These are phyloP conservation scores for Coleophoma eucalyptorum DNA, from an alignment of 2,329 filamentous ascomycete genomes.

Conservation along the genomic window DNA sequence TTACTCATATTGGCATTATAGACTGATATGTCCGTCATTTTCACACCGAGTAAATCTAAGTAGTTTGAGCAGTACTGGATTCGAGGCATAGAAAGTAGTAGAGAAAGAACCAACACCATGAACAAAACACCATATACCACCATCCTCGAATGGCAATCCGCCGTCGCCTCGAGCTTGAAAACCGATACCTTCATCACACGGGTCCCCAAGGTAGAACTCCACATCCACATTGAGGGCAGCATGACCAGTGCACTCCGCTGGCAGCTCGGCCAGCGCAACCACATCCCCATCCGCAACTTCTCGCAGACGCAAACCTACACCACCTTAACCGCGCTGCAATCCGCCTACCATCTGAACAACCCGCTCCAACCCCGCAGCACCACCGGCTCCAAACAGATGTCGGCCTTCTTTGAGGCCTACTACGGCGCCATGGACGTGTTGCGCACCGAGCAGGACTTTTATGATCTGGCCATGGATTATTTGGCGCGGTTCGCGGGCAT, in stretches of 20 bases:
- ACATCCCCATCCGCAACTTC: constrained; percentile 45
- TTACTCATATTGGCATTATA: too few species aligned
- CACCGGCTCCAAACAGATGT: constrained; percentile 3
- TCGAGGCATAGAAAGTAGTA: not conserved
- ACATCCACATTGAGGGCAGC: constrained; percentile 73
- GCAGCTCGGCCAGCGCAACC: constrained; percentile 60
- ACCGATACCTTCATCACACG: constrained; percentile 46
- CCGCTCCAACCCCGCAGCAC: constrained; percentile 43
- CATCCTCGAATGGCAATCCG: not conserved
- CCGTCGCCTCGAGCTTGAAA: not conserved
- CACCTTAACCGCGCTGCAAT: not conserved
- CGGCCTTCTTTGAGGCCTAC: constrained; percentile 64
- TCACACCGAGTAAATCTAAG: too few species aligned
- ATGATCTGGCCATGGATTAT: constrained; percentile 66
- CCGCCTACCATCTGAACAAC: constrained; percentile 43
- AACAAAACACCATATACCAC: not conserved
- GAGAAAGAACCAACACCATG: not conserved
- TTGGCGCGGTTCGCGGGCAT: constrained; percentile 58
- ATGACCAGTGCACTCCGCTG: constrained; percentile 66
- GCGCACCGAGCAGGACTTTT: constrained; percentile 59
- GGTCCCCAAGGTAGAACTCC: constrained; percentile 75
- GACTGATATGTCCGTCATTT: too few species aligned
- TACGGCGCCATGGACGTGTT: constrained; percentile 70
- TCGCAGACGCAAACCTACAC: constrained; percentile 59
- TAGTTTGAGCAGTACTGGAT: too few species aligned